A percentile compares a stretch with the other conserved stretches of the same genome.
Conservation (phyloP, 352 stramenopile genomes). For the Saprolegnia diclina region DNA sequence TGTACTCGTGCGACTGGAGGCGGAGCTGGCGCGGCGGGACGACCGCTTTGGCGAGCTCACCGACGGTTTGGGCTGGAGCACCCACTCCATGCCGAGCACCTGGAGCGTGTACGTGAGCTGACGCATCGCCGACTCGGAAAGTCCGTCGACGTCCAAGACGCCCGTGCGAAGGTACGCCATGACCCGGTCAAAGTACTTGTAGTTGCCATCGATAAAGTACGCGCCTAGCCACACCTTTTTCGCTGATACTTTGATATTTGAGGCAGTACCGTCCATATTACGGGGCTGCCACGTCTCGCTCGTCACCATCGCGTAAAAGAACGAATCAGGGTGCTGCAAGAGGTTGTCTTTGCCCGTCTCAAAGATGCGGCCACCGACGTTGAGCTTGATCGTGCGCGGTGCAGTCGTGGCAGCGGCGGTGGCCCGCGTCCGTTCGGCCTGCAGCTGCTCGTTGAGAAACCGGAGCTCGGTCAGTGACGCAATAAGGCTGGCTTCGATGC, state of each 20-base stretch:
- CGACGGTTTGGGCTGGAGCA: background rate
- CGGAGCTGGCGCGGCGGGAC: too few species aligned
- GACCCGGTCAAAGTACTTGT: constrained; percentile 4
- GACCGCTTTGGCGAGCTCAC: too few species aligned
- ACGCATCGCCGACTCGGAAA: background rate
- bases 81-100: constrained; percentile 3
- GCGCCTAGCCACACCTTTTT: background rate
- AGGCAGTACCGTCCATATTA: background rate
- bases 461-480: too few species aligned
- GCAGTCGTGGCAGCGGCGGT: too few species aligned
- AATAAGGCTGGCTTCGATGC: too few species aligned
- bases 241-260: too few species aligned
- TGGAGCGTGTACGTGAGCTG: background rate
- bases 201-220: constrained; percentile 6
- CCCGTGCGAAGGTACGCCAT: background rate
- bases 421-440: too few species aligned
- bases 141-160: background rate
- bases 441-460: too few species aligned
- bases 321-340: background rate
- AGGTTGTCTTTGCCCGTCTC: constrained; percentile 11
- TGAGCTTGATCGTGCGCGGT: background rate
- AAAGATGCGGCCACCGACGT: constrained; percentile 7
- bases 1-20: too few species aligned
- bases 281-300: background rate
- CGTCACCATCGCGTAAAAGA: background rate